A percentile compares a stretch with the other conserved stretches of the same genome.
Evolutionary conservation across 139 green algal genomes (phyloP).

Genomic region (Auxenochlorella pyrenoidosa): DNA sequence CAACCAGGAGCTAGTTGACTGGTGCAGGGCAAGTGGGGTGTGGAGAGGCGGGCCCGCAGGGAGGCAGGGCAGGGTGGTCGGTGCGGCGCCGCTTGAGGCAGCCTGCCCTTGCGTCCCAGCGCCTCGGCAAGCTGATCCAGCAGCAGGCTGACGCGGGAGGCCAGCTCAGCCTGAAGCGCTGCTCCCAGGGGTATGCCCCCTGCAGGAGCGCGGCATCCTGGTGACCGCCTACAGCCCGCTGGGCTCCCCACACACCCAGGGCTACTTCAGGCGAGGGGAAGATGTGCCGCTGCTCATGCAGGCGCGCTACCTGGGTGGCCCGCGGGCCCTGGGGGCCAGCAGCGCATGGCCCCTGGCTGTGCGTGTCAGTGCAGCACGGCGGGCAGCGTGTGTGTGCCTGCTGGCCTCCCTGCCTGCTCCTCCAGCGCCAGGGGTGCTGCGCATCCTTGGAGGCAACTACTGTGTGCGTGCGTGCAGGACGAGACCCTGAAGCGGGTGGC

Average conservation of each 20-base stretch:
- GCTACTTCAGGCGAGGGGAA: slow-evolving; percentile 63
- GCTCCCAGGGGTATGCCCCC: neutral
- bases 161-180: no score
- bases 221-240: slow-evolving; percentile 93
- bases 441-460: neutral
- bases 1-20: slow-evolving; percentile 76
- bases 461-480: neutral
- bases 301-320: slow-evolving; percentile 51
- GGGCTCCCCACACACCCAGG: slow-evolving; percentile 80
- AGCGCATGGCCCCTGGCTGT: no score
- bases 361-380: neutral
- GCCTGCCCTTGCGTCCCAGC: neutral
- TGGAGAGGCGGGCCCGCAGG: neutral
- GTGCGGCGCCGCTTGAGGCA: neutral
- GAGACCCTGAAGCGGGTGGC: neutral
- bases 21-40: slow-evolving; percentile 22
- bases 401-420: neutral
- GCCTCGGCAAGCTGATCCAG: no score
- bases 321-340: no score
- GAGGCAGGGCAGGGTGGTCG: neutral
- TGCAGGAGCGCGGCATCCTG: slow-evolving; percentile 73
- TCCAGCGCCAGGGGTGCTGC: neutral
- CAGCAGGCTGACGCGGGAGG: no score
- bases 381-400: no score
- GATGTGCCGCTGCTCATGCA: slow-evolving; percentile 65